Percentiles rank a stretch among this genome's conserved stretches.
phyloP scores from a whole-genome alignment of 768 basidiomycete species.

The Termitomyces sp. region DNA sequence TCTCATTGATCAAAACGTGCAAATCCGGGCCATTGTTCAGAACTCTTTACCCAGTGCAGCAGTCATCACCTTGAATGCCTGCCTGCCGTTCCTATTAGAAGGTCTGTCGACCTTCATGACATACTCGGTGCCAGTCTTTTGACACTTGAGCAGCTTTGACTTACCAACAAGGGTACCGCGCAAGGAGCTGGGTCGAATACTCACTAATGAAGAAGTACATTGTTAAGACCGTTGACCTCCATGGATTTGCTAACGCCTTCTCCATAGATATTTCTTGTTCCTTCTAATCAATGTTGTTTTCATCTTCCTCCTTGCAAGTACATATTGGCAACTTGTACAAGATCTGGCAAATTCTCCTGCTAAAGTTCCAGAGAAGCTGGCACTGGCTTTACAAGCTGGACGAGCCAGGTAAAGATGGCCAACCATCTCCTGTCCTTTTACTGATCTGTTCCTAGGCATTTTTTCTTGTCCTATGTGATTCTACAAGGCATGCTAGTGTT shows the following conservation, averaged over 20 bases:
- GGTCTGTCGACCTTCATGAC: conserved; percentile 34
- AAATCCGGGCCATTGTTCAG: conserved; percentile 83
- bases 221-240: background rate
- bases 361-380: conserved; percentile 91
- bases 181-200: conserved; percentile 91
- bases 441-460: conserved; percentile 42
- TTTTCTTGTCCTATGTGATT: conserved; percentile 81
- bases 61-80: conserved; percentile 84
- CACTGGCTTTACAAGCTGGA: conserved; percentile 73
- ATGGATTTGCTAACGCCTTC: conserved; percentile 2
- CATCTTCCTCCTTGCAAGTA: conserved; percentile 88
- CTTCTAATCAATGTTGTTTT: conserved; percentile 90
- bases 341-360: conserved; percentile 92
- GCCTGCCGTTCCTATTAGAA: conserved; percentile 86
- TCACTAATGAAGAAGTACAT: conserved; percentile 86
- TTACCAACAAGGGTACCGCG: conserved; percentile 86
- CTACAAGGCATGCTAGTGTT: conserved; percentile 53
- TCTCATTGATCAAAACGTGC: conserved; percentile 79
- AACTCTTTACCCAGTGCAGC: conserved; percentile 91
- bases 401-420: conserved; percentile 48
- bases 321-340: conserved; percentile 85
- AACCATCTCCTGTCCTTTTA: conserved; percentile 7
- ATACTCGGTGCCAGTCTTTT: background rate
- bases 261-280: conserved; percentile 84
- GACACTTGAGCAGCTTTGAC: conserved; percentile 46